Evolutionary conservation across 2,329 filamentous ascomycete species (phyloP).

Genomic region (Aspergillus sp.): DNA sequence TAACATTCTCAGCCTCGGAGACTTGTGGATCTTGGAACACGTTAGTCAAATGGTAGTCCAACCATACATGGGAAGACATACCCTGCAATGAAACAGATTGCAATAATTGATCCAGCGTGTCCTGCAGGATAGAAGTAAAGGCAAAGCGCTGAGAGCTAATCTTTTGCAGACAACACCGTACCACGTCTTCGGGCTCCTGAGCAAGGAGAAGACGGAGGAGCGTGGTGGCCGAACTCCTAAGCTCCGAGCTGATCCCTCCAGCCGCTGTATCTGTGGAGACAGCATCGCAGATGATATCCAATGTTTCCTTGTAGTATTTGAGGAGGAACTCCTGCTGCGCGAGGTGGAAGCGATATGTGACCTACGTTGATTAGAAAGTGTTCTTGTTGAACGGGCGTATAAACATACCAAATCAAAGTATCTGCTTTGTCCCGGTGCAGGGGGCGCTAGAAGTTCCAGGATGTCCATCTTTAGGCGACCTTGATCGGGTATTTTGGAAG

Average conservation of each 20-base stretch:
- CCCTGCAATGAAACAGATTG: constrained; percentile 22
- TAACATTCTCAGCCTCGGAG: constrained; percentile 32
- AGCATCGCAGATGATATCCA: constrained; percentile 34
- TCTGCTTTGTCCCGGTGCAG: constrained; percentile 10
- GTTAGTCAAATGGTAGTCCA: constrained; percentile 7
- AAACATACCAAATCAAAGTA: constrained; percentile 31
- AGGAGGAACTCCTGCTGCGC: constrained; percentile 38
- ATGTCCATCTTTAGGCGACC: constrained; percentile 28
- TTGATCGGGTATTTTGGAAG: constrained; percentile 23
- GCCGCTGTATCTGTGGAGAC: constrained; percentile 16
- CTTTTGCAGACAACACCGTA: constrained; percentile 28
- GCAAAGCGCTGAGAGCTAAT: constrained; percentile 26
- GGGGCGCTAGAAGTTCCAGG: constrained; percentile 30
- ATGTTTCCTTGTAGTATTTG: constrained; percentile 30
- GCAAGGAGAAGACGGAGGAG: constrained; percentile 35
- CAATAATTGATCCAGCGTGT: constrained; percentile 33
- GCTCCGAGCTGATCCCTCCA: not conserved
- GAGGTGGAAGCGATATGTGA: constrained; percentile 40
- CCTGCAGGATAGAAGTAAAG: constrained; percentile 25
- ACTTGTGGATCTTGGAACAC: constrained; percentile 13
- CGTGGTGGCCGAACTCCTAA: constrained; percentile 23
- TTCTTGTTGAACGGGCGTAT: not conserved
- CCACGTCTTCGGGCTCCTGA: constrained; percentile 27
- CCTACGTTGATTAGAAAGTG: constrained; percentile 13
- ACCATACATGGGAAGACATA: constrained; percentile 4